Conservation (phyloP, 1,139 yeast species). For the Chernovozyma aurita region DNA sequence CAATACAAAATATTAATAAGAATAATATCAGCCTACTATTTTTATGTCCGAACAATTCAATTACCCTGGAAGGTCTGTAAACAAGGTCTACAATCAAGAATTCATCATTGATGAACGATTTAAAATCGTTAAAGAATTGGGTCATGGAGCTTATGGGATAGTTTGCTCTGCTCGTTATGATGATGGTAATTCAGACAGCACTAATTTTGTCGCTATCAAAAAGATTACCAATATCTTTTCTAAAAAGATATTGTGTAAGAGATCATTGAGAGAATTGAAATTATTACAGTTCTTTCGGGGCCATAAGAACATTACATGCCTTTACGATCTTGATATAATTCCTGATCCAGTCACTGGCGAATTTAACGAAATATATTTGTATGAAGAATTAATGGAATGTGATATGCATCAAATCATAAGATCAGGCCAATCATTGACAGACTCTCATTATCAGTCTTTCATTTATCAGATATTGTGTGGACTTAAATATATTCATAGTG, state of each 20-base stretch:
- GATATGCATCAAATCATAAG: slow-evolving; percentile 96
- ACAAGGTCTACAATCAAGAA: slow-evolving; percentile 79
- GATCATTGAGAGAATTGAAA: slow-evolving; percentile 86
- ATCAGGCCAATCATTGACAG: slow-evolving; percentile 90
- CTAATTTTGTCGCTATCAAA: slow-evolving; percentile 74
- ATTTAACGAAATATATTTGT: slow-evolving; percentile 86
- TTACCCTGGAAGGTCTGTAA: slow-evolving; percentile 34
- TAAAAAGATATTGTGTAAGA: slow-evolving; percentile 80
- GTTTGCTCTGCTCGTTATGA: slow-evolving; percentile 93
- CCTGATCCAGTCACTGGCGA: slow-evolving; percentile 63
- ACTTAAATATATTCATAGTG: slow-evolving; percentile 80
- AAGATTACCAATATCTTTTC: slow-evolving; percentile 90
- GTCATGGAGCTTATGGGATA: slow-evolving; percentile 96
- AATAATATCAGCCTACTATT: neutral
- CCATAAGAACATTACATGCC: slow-evolving; percentile 86
- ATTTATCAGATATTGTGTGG: slow-evolving; percentile 92
- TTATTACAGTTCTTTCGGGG: slow-evolving; percentile 88
- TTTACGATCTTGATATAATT: slow-evolving; percentile 89
- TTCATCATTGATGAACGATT: slow-evolving; percentile 83
- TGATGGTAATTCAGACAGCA: slow-evolving; percentile 43
- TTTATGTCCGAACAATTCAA: neutral
- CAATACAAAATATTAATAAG: neutral
- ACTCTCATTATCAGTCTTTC: slow-evolving; percentile 90
- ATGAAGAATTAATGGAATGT: slow-evolving; percentile 96
- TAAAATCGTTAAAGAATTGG: slow-evolving; percentile 82